Percentiles rank a stretch among this genome's conserved stretches.
phyloP scores from a whole-genome alignment of 129 eudicot genomes.

The carrot (Daucus carota) region DH1_v3.0 NC_030387.2:32945001-32945500 shows the following conservation, averaged over 20 bases:
- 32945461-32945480: conserved; percentile 51
- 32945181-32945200: not conserved
- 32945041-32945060: not conserved
- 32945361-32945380: not conserved
- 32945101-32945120: not conserved
- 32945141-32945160: not conserved
- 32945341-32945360: conserved; percentile 24
- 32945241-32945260: not conserved
- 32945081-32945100: not conserved
- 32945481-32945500: conserved; percentile 40
- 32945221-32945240: not conserved
- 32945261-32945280: conserved; percentile 24
- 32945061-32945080: not conserved
- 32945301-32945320: conserved; percentile 41
- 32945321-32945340: conserved; percentile 35
- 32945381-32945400: not conserved
- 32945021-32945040: not conserved
- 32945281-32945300: conserved; percentile 34
- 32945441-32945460: conserved; percentile 82
- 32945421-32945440: conserved; percentile 79
- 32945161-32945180: not conserved
- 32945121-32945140: not conserved
- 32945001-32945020: not conserved
- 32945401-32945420: not conserved
- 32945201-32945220: not conserved